Conservation (phyloP, 2,329 filamentous ascomycete genomes). For the Plenodomus tracheiphilus region DNA sequence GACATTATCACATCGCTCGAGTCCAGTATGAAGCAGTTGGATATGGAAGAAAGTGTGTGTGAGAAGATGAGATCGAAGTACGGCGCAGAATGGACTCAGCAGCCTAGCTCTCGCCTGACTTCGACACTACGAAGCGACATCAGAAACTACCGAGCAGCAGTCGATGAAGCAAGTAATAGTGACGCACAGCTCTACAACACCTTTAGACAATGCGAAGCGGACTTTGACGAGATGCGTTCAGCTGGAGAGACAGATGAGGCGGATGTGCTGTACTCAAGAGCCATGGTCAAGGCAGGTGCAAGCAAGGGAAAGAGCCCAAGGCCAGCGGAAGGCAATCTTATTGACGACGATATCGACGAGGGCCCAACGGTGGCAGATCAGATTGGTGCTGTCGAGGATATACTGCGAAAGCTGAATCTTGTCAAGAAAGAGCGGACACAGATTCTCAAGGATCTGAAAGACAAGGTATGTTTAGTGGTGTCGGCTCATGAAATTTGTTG, state of each 20-base stretch:
- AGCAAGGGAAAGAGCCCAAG: constrained; percentile 63
- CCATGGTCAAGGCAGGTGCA: constrained; percentile 75
- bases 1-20: constrained; percentile 74
- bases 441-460: constrained; percentile 94
- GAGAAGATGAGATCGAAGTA: constrained; percentile 99
- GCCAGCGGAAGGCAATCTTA: constrained; percentile 72
- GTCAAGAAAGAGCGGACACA: constrained; percentile 91
- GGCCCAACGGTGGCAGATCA: constrained; percentile 83
- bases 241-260: constrained; percentile 86
- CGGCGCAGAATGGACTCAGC: constrained; percentile 93
- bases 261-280: constrained; percentile 85
- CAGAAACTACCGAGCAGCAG: constrained; percentile 80
- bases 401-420: constrained; percentile 86
- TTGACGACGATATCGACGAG: constrained; percentile 92
- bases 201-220: constrained; percentile 79
- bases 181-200: constrained; percentile 83
- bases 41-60: constrained; percentile 96
- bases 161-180: constrained; percentile 86
- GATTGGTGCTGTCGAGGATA: constrained; percentile 83
- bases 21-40: constrained; percentile 80
- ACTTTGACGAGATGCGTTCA: constrained; percentile 93
- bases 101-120: constrained; percentile 88
- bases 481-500: neutral
- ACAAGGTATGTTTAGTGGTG: constrained; percentile 70
- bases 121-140: constrained; percentile 86